A percentile compares a stretch with the other conserved stretches of the same genome.
Conservation (phyloP, 2,329 filamentous ascomycete genomes). For the Rhynchosporium agropyri region DNA sequence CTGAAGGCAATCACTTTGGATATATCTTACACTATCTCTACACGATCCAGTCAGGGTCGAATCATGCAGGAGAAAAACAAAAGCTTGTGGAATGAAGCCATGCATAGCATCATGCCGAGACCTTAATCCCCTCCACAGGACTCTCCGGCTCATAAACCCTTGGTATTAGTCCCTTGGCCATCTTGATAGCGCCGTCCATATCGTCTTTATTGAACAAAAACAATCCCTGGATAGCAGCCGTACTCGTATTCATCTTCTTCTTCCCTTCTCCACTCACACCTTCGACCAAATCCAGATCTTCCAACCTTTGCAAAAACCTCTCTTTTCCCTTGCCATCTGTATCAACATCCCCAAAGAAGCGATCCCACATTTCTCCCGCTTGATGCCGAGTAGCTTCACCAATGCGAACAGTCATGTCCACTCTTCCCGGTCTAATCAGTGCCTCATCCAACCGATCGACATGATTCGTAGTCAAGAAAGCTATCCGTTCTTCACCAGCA, state of each 20-base stretch:
- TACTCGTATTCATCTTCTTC: slow-evolving; percentile 62
- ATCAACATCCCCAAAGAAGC: slow-evolving; percentile 89
- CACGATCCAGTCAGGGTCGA: no score
- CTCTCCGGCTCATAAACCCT: slow-evolving; percentile 53
- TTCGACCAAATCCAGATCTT: slow-evolving; percentile 70
- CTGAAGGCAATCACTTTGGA: no score
- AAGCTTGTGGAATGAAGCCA: no score
- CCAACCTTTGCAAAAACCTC: slow-evolving; percentile 71
- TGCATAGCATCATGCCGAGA: background rate
- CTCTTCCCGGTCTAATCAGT: slow-evolving; percentile 84
- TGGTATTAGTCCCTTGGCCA: slow-evolving; percentile 70
- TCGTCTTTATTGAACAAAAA: slow-evolving; percentile 96
- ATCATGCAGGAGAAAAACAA: no score
- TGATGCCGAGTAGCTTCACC: slow-evolving; percentile 87
- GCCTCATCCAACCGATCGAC: slow-evolving; percentile 84
- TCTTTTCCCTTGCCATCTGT: slow-evolving; percentile 60
- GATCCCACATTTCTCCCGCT: slow-evolving; percentile 85
- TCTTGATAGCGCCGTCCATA: slow-evolving; percentile 81
- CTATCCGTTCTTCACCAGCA: slow-evolving; percentile 89
- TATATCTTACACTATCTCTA: no score
- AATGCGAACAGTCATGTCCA: slow-evolving; percentile 90
- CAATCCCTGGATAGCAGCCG: slow-evolving; percentile 88
- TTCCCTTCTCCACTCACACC: slow-evolving; percentile 43
- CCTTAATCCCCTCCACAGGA: slow-evolving; percentile 7
- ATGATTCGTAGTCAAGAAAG: slow-evolving; percentile 95